Evolutionary conservation across 768 basidiomycete genomes (phyloP).

Genomic region (Termitomyces bulborhizus): DNA sequence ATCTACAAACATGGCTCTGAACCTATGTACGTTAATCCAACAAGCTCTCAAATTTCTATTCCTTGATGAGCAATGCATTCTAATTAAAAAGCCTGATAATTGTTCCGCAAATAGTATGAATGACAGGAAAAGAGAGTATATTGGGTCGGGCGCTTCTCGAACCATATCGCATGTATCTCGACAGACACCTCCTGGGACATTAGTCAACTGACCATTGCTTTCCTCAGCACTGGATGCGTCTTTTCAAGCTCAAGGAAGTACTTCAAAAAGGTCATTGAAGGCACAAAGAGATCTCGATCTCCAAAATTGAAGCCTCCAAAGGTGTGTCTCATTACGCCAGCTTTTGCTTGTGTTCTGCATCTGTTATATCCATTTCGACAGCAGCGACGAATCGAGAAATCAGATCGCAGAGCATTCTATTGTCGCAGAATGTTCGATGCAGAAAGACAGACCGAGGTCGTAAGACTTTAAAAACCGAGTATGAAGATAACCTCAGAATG

Average conservation of each 20-base stretch:
- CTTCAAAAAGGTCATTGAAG: background rate
- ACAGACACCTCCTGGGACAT: background rate
- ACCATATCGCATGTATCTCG: background rate
- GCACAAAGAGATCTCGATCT: background rate
- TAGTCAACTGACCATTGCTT: background rate
- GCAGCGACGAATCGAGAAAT: background rate
- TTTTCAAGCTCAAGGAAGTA: background rate
- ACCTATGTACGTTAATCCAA: background rate
- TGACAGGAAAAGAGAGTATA: background rate
- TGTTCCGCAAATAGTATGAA: background rate
- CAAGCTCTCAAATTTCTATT: background rate
- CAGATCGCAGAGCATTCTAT: no score
- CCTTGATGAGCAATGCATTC: background rate
- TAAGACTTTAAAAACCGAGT: no score
- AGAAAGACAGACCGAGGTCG: no score
- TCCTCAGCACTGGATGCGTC: background rate
- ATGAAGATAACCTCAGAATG: no score
- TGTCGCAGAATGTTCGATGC: no score
- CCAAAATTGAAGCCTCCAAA: background rate
- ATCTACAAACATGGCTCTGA: background rate
- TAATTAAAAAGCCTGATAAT: background rate
- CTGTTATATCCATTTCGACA: background rate
- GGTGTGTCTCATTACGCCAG: background rate
- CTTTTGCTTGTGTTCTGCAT: background rate
- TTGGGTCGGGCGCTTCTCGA: background rate